A percentile compares a stretch with the other conserved stretches of the same genome.
Evolutionary conservation across 2,329 filamentous ascomycete genomes (phyloP).

Genomic region (Xylaria sp.): DNA sequence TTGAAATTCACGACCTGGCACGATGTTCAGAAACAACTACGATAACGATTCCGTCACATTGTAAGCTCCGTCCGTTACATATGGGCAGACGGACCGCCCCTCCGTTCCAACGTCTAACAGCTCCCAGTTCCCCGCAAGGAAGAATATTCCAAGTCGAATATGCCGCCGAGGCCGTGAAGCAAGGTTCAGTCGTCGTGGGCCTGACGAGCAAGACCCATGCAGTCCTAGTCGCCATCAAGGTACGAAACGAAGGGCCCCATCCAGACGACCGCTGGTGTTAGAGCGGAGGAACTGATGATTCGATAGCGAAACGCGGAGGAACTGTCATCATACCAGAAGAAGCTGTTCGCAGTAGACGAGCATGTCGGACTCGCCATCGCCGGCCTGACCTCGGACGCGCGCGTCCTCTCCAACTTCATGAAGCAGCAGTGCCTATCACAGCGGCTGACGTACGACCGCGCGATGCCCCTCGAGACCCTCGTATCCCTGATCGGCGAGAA

Average conservation of each 20-base stretch:
- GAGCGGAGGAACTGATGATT: constrained; percentile 15
- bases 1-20: constrained; percentile 39
- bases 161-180: constrained; percentile 97
- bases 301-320: constrained; percentile 94
- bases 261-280: constrained; percentile 2
- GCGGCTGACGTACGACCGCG: constrained; percentile 92
- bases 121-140: constrained; percentile 87
- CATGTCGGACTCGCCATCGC: constrained; percentile 95
- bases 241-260: constrained; percentile 42
- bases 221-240: constrained; percentile 95
- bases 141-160: constrained; percentile 99
- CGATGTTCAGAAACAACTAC: constrained; percentile 99
- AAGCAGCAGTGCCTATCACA: constrained; percentile 97
- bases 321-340: constrained; percentile 99
- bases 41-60: constrained; percentile 99
- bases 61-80: constrained; percentile 56
- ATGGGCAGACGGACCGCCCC: constrained; percentile 9
- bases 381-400: constrained; percentile 94
- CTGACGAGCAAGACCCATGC: constrained; percentile 98
- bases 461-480: constrained; percentile 86
- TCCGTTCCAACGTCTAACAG: constrained; percentile 26
- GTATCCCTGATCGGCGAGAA: constrained; percentile 93
- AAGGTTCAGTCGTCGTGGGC: constrained; percentile 96
- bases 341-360: constrained; percentile 94
- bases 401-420: constrained; percentile 99